Evolutionary conservation across 441 rosid species (phyloP), one percentile per base, ranked within the genome.

Genomic region (Theobroma grandiflorum): DNA sequence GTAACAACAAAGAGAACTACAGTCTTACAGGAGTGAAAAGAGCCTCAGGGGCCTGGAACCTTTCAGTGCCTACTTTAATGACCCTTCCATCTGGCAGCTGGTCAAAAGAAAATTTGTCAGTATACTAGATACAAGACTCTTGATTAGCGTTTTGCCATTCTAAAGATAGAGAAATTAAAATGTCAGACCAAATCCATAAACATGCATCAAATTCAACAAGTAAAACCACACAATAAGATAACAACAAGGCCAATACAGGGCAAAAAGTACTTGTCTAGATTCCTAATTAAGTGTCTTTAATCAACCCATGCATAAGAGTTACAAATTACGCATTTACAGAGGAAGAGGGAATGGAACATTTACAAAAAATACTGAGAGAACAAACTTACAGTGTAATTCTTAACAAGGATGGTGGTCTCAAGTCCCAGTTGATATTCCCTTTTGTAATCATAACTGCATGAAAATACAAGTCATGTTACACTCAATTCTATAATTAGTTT

Each of bases 41-140:
- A 43, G 99, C 99, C 86, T 97, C 98, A 61, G 99, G 98, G 70
- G 99, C 98, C 83, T 97, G 98, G 84, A 97, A 97, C 80, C 99
- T 84, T 88, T 97, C 99, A 16, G 99, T 97, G 77, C 99, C 98
- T 78, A 95, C 98, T 91, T 97, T 95, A 81, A 97, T 93, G 75
- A 92, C 88, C 78, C 98, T 91, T 81, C 98, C 98, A 89, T 97
- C 99, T 78, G 99, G 99, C 80, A 97, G 94, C 98, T 97, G 91
- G 76, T 86, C 61, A 79, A 72, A 47, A 57, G 10, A 74, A 75
- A 53, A 74, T 45, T 14, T 69, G 8, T 70, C 58, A 72, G 53
- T 43, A 59, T 18, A 35, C 35, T 79, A 59, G 58, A 22, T 18
- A 57, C 22, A 72, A 42, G 14, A 63, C 22, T 50, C 50, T 77